Evolutionary conservation across 2,329 filamentous ascomycete species (phyloP).

Genomic region (Myriosclerotinia curreyana): DNA sequence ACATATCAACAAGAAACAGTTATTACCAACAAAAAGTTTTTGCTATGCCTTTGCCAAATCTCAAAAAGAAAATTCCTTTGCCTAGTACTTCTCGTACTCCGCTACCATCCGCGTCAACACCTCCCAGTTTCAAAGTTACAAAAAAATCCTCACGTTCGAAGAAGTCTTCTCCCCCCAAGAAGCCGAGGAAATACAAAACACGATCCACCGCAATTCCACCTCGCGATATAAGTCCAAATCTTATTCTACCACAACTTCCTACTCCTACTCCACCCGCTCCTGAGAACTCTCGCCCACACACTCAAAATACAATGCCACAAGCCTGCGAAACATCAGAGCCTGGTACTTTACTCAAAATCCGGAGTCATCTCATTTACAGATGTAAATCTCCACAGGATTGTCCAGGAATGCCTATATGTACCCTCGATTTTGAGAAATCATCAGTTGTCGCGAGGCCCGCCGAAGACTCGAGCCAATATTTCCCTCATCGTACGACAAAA

Average conservation of each 20-base stretch:
- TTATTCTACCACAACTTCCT: not conserved
- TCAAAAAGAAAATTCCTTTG: not conserved
- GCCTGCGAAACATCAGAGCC: not conserved
- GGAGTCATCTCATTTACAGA: not conserved
- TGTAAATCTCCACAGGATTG: not conserved
- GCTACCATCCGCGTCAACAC: not conserved
- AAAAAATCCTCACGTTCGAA: not conserved
- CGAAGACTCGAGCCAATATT: too few relatives aligned
- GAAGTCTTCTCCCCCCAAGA: not conserved
- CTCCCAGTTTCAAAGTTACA: not conserved
- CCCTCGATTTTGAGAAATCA: not conserved
- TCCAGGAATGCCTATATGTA: not conserved
- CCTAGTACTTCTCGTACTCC: not conserved
- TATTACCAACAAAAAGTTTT: not conserved
- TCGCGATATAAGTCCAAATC: not conserved
- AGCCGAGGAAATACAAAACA: not conserved
- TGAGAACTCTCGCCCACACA: not conserved
- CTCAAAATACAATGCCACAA: not conserved
- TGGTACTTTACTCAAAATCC: too few relatives aligned
- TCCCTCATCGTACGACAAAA: not conserved
- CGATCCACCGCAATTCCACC: not conserved
- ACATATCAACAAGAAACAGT: not conserved
- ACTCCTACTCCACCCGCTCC: not conserved
- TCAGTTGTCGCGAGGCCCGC: too few relatives aligned
- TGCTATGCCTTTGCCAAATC: not conserved